phyloP scores from a whole-genome alignment of 2,329 filamentous ascomycete species.

The Gaeumannomyces sp. region DNA sequence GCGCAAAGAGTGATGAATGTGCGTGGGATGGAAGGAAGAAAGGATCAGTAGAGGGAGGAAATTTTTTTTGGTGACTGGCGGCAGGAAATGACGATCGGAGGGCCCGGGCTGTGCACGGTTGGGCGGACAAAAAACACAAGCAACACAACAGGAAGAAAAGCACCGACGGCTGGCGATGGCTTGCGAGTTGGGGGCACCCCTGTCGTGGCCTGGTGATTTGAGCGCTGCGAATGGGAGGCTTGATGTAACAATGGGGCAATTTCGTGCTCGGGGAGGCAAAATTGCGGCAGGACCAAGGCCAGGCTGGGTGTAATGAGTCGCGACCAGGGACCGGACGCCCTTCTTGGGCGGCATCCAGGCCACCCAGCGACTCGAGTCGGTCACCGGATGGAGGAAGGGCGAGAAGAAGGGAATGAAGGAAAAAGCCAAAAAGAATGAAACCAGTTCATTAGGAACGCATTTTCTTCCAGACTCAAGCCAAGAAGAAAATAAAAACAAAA shows the following conservation, averaged over 20 bases:
- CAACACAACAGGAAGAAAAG: neutral
- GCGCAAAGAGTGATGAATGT: neutral
- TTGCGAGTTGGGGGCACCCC: neutral
- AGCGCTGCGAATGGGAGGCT: neutral
- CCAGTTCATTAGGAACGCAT: neutral
- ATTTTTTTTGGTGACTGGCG: neutral
- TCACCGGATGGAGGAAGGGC: neutral
- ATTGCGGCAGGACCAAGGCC: neutral
- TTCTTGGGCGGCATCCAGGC: neutral
- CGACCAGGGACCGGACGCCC: neutral
- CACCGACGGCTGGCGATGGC: neutral
- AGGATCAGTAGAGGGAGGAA: neutral
- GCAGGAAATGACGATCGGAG: neutral
- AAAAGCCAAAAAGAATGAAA: neutral
- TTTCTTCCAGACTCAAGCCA: neutral
- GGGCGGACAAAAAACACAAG: neutral
- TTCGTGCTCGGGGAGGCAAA: neutral
- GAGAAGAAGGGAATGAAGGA: neutral
- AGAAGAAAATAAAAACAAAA: neutral
- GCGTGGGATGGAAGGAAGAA: neutral
- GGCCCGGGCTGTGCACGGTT: neutral
- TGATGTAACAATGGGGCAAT: neutral
- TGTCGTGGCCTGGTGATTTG: neutral
- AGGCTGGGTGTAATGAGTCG: conserved; percentile 1
- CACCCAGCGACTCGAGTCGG: neutral